phyloP scores from a whole-genome alignment of 768 basidiomycete species.

The Kwoniella heveanensis region DNA sequence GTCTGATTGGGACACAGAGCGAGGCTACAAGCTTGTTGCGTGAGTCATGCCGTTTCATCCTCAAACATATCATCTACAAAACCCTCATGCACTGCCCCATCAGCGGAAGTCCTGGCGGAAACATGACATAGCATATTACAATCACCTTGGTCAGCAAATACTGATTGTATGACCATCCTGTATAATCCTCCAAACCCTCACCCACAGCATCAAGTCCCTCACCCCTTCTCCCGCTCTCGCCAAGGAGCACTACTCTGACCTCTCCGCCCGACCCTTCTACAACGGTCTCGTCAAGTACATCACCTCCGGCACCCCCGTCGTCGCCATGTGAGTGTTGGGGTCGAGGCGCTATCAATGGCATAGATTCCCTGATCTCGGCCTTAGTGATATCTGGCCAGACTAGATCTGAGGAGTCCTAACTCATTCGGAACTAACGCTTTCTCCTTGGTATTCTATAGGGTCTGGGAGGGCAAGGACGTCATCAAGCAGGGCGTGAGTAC shows the following conservation, averaged over 20 bases:
- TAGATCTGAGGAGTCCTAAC: too few relatives aligned
- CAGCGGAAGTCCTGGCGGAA: too few relatives aligned
- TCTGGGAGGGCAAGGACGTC: slow-evolving; percentile 53
- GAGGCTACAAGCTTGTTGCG: slow-evolving; percentile 54
- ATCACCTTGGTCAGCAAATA: too few relatives aligned
- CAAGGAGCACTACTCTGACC: slow-evolving; percentile 38
- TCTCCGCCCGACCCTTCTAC: slow-evolving; percentile 43
- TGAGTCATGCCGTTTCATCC: slow-evolving; percentile 8
- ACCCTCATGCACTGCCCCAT: too few relatives aligned
- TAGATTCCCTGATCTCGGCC: too few relatives aligned
- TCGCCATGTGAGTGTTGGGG: slow-evolving; percentile 51
- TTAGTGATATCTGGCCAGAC: too few relatives aligned
- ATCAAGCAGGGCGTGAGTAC: slow-evolving; percentile 51
- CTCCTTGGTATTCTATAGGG: slow-evolving; percentile 23
- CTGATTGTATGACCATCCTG: too few relatives aligned
- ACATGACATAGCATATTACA: too few relatives aligned
- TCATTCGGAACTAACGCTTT: too few relatives aligned
- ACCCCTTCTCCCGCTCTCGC: slow-evolving; percentile 34
- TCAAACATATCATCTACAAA: slow-evolving; percentile 8
- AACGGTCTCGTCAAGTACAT: slow-evolving; percentile 50
- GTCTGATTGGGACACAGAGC: slow-evolving; percentile 20
- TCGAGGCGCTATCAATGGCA: too few relatives aligned
- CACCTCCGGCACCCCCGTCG: slow-evolving; percentile 51
- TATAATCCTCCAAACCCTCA: too few relatives aligned
- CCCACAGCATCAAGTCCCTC: slow-evolving; percentile 42